Conservation (phyloP, 2,329 filamentous ascomycete species). For the Scortechinia acanthostroma region DNA sequence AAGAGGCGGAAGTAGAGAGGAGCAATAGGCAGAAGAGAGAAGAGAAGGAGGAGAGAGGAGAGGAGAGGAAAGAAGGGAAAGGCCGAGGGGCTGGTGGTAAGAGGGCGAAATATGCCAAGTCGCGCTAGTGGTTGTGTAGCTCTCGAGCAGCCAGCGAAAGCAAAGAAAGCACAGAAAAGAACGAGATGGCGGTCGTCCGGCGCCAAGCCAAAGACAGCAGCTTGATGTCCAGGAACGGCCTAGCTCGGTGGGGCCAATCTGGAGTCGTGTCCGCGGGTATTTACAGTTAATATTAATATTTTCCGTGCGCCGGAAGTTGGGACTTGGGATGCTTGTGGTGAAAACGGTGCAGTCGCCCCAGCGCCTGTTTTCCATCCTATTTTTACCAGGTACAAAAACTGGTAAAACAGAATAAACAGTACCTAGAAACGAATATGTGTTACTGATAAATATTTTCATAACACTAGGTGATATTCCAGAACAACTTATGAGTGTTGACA, state of each 20-base stretch:
- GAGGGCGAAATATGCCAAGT: constrained; percentile 19
- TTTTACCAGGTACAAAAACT: too few relatives aligned
- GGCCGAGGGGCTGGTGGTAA: constrained; percentile 7
- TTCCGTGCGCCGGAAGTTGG: too few relatives aligned
- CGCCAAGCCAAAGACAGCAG: constrained; percentile 13
- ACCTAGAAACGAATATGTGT: too few relatives aligned
- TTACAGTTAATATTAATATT: too few relatives aligned
- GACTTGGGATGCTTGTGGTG: too few relatives aligned
- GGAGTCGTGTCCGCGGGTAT: not conserved
- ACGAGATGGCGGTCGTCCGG: constrained; percentile 13
- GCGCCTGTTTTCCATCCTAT: too few relatives aligned
- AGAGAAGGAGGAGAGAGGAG: not conserved
- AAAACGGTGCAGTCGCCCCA: too few relatives aligned
- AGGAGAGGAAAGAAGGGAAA: not conserved
- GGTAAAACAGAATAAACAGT: too few relatives aligned
- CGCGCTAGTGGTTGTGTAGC: constrained; percentile 22
- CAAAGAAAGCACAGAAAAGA: constrained; percentile 12
- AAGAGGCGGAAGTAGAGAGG: not conserved
- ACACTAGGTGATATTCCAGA: too few relatives aligned
- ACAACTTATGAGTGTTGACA: too few relatives aligned
- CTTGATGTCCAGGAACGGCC: constrained; percentile 14
- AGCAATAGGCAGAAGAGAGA: not conserved
- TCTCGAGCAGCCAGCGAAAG: constrained; percentile 15
- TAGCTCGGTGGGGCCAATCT: constrained; percentile 11
- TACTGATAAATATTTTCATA: too few relatives aligned